Conservation (phyloP, 345 rosid species). For the Populus simonii region DNA sequence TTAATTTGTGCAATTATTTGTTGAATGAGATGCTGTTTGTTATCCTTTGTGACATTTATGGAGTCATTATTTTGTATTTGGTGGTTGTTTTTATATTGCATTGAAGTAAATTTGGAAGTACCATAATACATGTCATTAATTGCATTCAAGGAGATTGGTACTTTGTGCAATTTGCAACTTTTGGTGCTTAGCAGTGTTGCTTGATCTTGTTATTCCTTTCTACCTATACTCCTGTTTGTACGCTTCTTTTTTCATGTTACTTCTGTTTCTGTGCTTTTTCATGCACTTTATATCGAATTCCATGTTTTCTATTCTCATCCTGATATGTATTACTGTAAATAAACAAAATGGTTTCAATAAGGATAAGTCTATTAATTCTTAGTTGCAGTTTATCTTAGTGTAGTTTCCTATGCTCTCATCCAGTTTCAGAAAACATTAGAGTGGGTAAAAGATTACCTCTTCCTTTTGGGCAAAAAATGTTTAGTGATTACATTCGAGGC, state of each 20-base stretch:
- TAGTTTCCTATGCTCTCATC: neutral
- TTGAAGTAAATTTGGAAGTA: neutral
- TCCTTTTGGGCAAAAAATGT: neutral
- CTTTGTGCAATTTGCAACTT: neutral
- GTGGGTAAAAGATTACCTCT: neutral
- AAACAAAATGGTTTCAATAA: neutral
- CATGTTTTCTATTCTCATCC: neutral
- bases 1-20: conserved; percentile 1
- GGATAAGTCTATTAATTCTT: neutral
- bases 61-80: neutral
- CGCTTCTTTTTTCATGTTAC: neutral
- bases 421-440: neutral
- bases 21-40: neutral
- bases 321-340: neutral
- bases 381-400: neutral
- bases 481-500: neutral
- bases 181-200: neutral
- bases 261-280: neutral
- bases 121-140: neutral
- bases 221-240: neutral
- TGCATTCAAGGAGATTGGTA: neutral
- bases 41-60: neutral
- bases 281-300: neutral
- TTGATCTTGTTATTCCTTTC: neutral
- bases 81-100: neutral